A percentile compares a stretch with the other conserved stretches of the same genome.
These are phyloP conservation scores for Plasmodium gonderi DNA, from an alignment of 169 alveolate species.

Conservation along the genomic window DNA sequence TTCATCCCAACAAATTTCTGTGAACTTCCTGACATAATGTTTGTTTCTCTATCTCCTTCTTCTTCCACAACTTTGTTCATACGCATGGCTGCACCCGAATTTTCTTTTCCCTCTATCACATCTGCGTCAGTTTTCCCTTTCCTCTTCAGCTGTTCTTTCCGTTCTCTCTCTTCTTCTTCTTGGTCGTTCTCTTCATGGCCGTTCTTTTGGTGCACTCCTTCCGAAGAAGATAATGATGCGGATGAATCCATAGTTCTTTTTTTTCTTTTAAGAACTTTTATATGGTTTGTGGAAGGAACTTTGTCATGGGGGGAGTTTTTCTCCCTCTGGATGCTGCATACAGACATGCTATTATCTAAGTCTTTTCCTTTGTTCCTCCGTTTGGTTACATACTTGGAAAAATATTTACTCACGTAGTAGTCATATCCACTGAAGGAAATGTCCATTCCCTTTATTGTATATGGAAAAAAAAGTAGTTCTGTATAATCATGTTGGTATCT, in stretches of 20 bases:
- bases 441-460: slow-evolving; percentile 99
- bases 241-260: too few relatives aligned
- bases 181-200: not conserved
- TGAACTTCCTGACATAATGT: not conserved
- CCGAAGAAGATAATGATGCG: too few relatives aligned
- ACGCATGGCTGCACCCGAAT: not conserved
- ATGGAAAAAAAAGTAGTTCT: slow-evolving; percentile 94
- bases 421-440: slow-evolving; percentile 93
- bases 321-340: not conserved
- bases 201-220: not conserved
- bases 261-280: too few relatives aligned
- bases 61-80: not conserved
- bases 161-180: not conserved
- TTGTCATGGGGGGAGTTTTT: not conserved
- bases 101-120: not conserved
- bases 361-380: not conserved
- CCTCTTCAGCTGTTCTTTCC: too few relatives aligned
- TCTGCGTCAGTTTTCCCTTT: not conserved
- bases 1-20: not conserved
- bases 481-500: slow-evolving; percentile 60
- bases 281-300: too few relatives aligned
- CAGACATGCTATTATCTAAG: not conserved
- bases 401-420: slow-evolving; percentile 59
- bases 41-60: not conserved
- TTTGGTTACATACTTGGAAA: slow-evolving; percentile 35